A percentile compares a stretch with the other conserved stretches of the same genome.
phyloP scores from a whole-genome alignment of 345 rosid species.

The Pistacia vera region DNA sequence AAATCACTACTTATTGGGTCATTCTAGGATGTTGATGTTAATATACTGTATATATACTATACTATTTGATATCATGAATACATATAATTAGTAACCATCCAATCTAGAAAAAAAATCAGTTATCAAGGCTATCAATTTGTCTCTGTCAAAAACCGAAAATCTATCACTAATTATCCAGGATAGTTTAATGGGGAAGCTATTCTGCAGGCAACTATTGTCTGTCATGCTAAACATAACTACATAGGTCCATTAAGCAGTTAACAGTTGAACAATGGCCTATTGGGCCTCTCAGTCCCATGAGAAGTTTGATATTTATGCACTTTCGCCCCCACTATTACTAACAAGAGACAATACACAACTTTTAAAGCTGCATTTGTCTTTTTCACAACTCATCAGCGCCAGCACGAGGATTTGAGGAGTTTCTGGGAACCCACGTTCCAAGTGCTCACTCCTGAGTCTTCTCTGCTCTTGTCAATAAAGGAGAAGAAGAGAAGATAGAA shows the following conservation, averaged over 20 bases:
- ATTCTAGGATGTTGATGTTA: too few species aligned
- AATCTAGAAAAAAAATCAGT: too few species aligned
- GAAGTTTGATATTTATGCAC: not conserved
- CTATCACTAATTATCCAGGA: too few species aligned
- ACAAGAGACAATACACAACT: not conserved
- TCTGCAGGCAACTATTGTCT: too few species aligned
- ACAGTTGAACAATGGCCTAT: not conserved
- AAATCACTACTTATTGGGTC: too few species aligned
- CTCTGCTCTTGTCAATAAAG: not conserved
- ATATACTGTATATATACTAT: too few species aligned
- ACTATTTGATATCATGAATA: too few species aligned
- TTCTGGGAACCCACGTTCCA: not conserved
- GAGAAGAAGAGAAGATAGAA: not conserved
- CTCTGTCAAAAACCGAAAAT: too few species aligned
- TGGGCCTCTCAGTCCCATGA: not conserved
- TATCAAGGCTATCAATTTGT: too few species aligned
- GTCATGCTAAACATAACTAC: too few species aligned
- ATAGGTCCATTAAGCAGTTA: not conserved
- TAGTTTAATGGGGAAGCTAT: too few species aligned
- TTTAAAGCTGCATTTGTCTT: not conserved
- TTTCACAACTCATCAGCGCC: not conserved
- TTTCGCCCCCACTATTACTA: not conserved
- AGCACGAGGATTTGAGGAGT: not conserved
- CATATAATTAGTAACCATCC: too few species aligned
- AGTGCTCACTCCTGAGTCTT: not conserved